A percentile compares a stretch with the other conserved stretches of the same genome.
These are phyloP conservation scores for Russula earlei DNA, from an alignment of 768 basidiomycete species.

Conservation along the genomic window DNA sequence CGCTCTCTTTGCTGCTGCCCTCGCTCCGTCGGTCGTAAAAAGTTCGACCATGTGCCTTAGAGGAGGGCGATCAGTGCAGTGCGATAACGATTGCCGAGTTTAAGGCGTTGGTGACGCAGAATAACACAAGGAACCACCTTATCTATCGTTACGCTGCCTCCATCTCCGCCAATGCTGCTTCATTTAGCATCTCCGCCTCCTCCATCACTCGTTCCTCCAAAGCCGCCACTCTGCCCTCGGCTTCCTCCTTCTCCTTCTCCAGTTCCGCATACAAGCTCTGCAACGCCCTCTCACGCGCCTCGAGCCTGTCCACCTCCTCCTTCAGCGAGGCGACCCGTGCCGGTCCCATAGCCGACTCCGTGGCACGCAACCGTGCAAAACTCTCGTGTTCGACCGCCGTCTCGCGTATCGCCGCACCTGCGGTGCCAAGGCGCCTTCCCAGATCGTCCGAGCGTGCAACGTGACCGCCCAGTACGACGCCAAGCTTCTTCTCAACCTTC, in stretches of 20 bases:
- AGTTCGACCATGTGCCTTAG: too few species aligned
- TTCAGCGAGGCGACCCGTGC: slow-evolving; percentile 66
- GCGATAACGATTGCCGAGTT: too few species aligned
- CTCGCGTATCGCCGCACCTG: slow-evolving; percentile 62
- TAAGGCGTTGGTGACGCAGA: too few species aligned
- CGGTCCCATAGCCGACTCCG: slow-evolving; percentile 72
- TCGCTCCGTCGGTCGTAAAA: too few species aligned
- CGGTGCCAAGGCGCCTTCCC: slow-evolving; percentile 49
- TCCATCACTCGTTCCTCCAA: slow-evolving; percentile 84
- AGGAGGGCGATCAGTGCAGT: too few species aligned
- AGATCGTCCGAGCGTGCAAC: slow-evolving; percentile 63
- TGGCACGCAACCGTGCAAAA: slow-evolving; percentile 60
- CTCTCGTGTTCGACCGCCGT: slow-evolving; percentile 66
- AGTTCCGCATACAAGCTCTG: slow-evolving; percentile 84
- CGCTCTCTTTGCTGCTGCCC: too few species aligned
- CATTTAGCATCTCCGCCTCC: slow-evolving; percentile 75
- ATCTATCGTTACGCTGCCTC: slow-evolving; percentile 25
- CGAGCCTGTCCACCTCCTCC: slow-evolving; percentile 80
- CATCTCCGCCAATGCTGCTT: slow-evolving; percentile 61
- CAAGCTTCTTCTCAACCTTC: slow-evolving; percentile 88
- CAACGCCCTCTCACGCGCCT: slow-evolving; percentile 63
- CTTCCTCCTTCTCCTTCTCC: slow-evolving; percentile 55
- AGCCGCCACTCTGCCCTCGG: slow-evolving; percentile 44
- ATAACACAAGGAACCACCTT: not conserved
- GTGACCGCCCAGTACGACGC: slow-evolving; percentile 85